phyloP scores from a whole-genome alignment of 129 eudicot species.

The Lactuca sativa region DNA sequence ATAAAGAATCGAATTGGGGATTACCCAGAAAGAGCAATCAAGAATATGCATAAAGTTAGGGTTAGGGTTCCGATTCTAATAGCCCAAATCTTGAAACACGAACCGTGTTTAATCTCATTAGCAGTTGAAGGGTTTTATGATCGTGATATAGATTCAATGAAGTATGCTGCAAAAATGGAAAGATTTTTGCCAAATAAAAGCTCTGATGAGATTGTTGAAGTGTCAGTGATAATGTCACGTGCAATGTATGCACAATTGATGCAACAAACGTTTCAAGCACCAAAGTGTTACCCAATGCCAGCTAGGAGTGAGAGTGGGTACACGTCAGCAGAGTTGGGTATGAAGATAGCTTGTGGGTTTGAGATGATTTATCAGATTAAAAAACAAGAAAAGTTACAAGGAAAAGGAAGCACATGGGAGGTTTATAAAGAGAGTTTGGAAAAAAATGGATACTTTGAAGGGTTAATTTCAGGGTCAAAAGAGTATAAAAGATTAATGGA shows the following conservation, averaged over 20 bases:
- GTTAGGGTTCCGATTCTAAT: constrained; percentile 70
- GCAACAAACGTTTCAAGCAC: constrained; percentile 94
- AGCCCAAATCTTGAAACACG: constrained; percentile 71
- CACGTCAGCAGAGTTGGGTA: constrained; percentile 82
- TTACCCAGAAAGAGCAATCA: constrained; percentile 52
- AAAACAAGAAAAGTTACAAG: constrained; percentile 65
- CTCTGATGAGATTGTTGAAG: constrained; percentile 67
- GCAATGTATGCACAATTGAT: constrained; percentile 89
- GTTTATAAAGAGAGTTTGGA: constrained; percentile 65
- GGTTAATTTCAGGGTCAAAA: constrained; percentile 79
- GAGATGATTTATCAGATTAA: constrained; percentile 91
- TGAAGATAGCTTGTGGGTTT: constrained; percentile 95
- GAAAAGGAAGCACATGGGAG: constrained; percentile 86
- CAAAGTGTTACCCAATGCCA: constrained; percentile 77
- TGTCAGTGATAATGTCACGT: constrained; percentile 67
- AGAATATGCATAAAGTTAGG: constrained; percentile 62
- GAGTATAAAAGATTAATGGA: constrained; percentile 79
- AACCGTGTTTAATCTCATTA: constrained; percentile 65
- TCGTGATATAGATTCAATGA: constrained; percentile 85
- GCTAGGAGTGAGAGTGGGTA: constrained; percentile 54
- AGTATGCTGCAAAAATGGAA: constrained; percentile 69
- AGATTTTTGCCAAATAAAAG: constrained; percentile 61
- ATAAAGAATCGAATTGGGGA: constrained; percentile 45
- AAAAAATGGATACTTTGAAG: constrained; percentile 72
- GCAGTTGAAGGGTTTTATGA: constrained; percentile 96